These are phyloP conservation scores for Colletotrichum magnum DNA, from an alignment of 2,329 filamentous ascomycete species.

Conservation along the genomic window DNA sequence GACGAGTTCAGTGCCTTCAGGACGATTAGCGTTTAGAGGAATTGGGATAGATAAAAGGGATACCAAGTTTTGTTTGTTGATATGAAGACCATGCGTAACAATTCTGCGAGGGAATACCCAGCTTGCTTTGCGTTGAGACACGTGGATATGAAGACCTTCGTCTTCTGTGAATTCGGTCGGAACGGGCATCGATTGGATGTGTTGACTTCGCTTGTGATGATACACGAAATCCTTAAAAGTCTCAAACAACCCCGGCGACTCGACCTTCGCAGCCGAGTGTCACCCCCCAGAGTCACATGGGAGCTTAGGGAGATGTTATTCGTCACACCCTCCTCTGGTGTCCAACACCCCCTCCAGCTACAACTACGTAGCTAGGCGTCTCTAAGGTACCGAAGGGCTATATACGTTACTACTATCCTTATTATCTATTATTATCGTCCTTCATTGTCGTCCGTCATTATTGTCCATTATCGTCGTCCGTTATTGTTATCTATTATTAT, in stretches of 20 bases:
- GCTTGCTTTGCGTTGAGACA: neutral
- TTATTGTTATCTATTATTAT: too few relatives aligned
- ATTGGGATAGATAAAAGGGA: constrained; percentile 42
- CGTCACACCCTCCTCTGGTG: too few relatives aligned
- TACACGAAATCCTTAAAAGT: constrained; percentile 9
- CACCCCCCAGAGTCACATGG: constrained; percentile 22
- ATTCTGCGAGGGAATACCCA: neutral
- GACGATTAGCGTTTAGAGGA: constrained; percentile 82
- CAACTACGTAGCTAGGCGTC: too few relatives aligned
- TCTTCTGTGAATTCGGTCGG: neutral
- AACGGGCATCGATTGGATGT: constrained; percentile 8
- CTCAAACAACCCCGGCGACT: constrained; percentile 12
- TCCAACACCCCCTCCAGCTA: too few relatives aligned
- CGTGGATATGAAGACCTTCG: constrained; percentile 12
- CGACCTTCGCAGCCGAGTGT: constrained; percentile 25
- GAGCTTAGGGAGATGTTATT: neutral
- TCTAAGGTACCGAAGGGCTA: too few relatives aligned
- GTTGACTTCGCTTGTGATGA: constrained; percentile 1
- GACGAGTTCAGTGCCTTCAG: constrained; percentile 89
- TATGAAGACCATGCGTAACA: constrained; percentile 1
- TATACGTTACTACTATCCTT: too few relatives aligned
- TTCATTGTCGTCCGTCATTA: too few relatives aligned
- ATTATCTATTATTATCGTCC: too few relatives aligned
- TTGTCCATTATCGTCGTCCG: too few relatives aligned
- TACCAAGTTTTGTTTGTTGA: constrained; percentile 38